Percentiles rank a stretch among this genome's conserved stretches.
Conservation (phyloP, 164 flowering plant genomes). For the Vitis amurensis region DNA sequence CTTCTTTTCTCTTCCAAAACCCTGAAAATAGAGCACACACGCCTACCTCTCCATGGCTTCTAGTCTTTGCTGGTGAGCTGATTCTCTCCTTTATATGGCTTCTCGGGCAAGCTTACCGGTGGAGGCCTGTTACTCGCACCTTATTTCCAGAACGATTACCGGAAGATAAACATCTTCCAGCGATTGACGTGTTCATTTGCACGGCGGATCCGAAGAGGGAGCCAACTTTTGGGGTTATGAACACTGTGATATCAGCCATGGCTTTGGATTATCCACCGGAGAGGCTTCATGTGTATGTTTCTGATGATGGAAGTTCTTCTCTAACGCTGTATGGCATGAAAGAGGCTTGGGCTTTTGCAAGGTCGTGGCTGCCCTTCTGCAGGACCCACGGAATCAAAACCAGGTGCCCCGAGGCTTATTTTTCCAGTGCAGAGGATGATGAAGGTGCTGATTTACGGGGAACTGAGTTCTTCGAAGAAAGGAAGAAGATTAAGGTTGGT, state of each 20-base stretch:
- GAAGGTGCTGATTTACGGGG: neutral
- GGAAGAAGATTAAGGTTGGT: slow-evolving; percentile 32
- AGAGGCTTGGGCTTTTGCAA: slow-evolving; percentile 49
- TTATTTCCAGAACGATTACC: slow-evolving; percentile 47
- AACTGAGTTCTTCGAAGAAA: slow-evolving; percentile 20
- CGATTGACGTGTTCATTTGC: slow-evolving; percentile 55
- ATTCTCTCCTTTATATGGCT: slow-evolving; percentile 47
- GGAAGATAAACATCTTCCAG: slow-evolving; percentile 34
- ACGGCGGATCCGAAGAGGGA: slow-evolving; percentile 64
- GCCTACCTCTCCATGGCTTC: slow-evolving; percentile 23
- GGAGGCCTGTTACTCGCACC: slow-evolving; percentile 50
- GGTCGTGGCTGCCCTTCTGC: slow-evolving; percentile 65
- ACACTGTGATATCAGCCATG: slow-evolving; percentile 73
- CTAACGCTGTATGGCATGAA: slow-evolving; percentile 37
- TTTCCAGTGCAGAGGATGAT: slow-evolving; percentile 18
- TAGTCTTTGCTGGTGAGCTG: slow-evolving; percentile 45
- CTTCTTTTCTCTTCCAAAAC: slow-evolving; percentile 14
- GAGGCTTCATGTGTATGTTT: slow-evolving; percentile 63
- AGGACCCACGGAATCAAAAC: slow-evolving; percentile 35
- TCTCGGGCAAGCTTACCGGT: slow-evolving; percentile 35
- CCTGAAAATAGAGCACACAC: neutral
- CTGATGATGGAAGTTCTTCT: slow-evolving; percentile 65
- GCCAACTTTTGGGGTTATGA: slow-evolving; percentile 58
- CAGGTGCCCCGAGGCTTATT: slow-evolving; percentile 55
- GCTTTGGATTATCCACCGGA: slow-evolving; percentile 62